Evolutionary conservation across 2,329 filamentous ascomycete genomes (phyloP).

Genomic region (Zymoseptoria tritici): DNA sequence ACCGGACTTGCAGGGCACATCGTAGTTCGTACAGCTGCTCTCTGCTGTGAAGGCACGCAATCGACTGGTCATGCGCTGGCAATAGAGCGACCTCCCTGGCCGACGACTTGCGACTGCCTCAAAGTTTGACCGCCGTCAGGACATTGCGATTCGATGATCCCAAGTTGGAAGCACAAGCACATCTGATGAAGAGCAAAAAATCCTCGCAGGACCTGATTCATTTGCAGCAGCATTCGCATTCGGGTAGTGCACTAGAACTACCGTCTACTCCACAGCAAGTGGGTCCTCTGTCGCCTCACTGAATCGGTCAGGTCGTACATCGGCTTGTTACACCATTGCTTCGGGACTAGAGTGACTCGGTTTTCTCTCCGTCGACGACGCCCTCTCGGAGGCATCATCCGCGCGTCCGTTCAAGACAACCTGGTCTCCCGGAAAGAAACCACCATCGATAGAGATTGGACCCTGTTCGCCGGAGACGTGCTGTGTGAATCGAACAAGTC

Average conservation of each 20-base stretch:
- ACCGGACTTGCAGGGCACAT: background rate
- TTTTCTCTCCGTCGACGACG: background rate
- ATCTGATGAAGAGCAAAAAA: background rate
- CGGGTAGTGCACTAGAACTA: background rate
- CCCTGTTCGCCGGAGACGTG: slow-evolving; percentile 8
- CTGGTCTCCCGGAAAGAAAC: slow-evolving; percentile 6
- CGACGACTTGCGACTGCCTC: background rate
- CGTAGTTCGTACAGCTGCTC: background rate
- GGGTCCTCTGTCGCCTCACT: background rate
- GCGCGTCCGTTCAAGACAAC: slow-evolving; percentile 2
- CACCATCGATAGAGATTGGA: slow-evolving; percentile 11
- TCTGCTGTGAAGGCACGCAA: background rate
- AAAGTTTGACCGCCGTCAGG: background rate
- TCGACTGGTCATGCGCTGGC: background rate
- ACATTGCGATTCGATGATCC: background rate
- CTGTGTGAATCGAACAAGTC: slow-evolving; percentile 4
- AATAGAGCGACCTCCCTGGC: too few relatives aligned
- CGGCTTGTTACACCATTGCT: background rate
- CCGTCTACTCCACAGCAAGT: background rate
- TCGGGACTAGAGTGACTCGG: background rate
- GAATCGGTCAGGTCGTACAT: background rate
- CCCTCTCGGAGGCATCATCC: background rate
- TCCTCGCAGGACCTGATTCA: background rate
- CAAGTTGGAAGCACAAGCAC: too few relatives aligned
- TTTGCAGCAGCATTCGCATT: background rate